Evolutionary conservation across 1,139 yeast genomes (phyloP), one percentile per base, ranked within the genome.

Genomic region (Yamadazyma songkhlaensis): DNA sequence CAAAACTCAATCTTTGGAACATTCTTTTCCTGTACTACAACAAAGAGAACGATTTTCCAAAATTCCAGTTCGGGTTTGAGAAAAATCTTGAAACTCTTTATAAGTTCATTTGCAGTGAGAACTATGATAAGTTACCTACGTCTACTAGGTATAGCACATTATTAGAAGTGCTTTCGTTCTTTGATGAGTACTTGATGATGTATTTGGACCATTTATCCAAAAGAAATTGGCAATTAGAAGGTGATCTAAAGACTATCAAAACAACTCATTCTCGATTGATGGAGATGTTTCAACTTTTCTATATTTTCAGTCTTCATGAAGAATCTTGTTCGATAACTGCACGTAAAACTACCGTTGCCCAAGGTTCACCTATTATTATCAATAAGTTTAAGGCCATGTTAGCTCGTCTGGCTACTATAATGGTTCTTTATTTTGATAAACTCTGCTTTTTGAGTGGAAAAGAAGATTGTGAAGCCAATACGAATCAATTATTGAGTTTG

Each of bases 1-100:
- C 89, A 59, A 78, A 76, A 39, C 62, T 88, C 27, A 80, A 80
- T 40, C 62, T 92, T 3, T 90, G 97, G 97, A 77, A 78, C 32
- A 70, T 86, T 17, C 63, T 92, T 12, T 70, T 87, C 30, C 78
- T 76, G 45, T 77, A 77, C 39, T 88, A 86, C 49, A 60, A 67
- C 7, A 64, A 61, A 9, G 57, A 62, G 4, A 59, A 67, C 0
- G 65, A 77, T 32, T 41, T 64, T 10, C 49, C 48, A 0, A 66
- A 70, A 28, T 67, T 79, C 28, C 69, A 77, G 39, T 52, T 55
- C n/a, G 88, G 88, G 0, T 77, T 83, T 49, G 74, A 77, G 37
- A 57, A 67, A 28, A 76, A 78, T 23, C 38, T 70, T 21, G 48
- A 57, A 9, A 48, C 63, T 7, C 44, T 75, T 11, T 43, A 72